These are phyloP conservation scores for Luvunga scandens DNA, from an alignment of 345 rosid species.

Conservation along the genomic window DNA sequence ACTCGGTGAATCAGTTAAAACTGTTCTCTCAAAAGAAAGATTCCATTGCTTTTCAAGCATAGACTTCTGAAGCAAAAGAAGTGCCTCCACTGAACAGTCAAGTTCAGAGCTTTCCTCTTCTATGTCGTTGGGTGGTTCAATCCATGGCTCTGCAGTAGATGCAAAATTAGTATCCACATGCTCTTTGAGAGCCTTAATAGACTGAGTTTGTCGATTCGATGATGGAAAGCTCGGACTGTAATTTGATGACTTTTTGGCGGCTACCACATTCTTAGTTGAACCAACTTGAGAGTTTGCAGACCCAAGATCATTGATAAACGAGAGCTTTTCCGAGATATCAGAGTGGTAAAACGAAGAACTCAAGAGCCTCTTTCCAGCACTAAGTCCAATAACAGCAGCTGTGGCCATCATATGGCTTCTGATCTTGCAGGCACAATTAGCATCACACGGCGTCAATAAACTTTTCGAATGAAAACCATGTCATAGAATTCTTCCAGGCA, in stretches of 20 bases:
- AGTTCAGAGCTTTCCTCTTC: conserved; percentile 48
- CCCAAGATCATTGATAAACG: conserved; percentile 45
- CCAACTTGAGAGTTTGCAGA: conserved; percentile 35
- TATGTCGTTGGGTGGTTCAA: conserved; percentile 31
- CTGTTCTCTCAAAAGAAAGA: conserved; percentile 63
- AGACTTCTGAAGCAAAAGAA: conserved; percentile 80
- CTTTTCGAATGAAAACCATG: conserved; percentile 12
- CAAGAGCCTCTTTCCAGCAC: conserved; percentile 71
- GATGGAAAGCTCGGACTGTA: conserved; percentile 49
- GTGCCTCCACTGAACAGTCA: conserved; percentile 66
- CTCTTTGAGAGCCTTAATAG: conserved; percentile 67
- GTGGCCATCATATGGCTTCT: conserved; percentile 63
- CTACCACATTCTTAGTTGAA: conserved; percentile 39
- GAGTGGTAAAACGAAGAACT: conserved; percentile 63
- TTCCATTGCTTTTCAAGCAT: conserved; percentile 95
- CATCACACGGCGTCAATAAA: conserved; percentile 33
- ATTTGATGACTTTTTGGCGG: conserved; percentile 51
- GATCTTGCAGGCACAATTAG: conserved; percentile 17
- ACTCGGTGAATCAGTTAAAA: conserved; percentile 28
- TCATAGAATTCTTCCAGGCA: conserved; percentile 15
- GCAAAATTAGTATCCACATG: conserved; percentile 40
- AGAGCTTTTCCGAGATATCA: conserved; percentile 51
- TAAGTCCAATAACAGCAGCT: conserved; percentile 79
- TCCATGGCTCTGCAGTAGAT: conserved; percentile 39
- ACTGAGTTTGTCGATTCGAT: conserved; percentile 37